These are phyloP conservation scores for Phytopythium kandeliae DNA, from an alignment of 352 stramenopile species.

Conservation along the genomic window DNA sequence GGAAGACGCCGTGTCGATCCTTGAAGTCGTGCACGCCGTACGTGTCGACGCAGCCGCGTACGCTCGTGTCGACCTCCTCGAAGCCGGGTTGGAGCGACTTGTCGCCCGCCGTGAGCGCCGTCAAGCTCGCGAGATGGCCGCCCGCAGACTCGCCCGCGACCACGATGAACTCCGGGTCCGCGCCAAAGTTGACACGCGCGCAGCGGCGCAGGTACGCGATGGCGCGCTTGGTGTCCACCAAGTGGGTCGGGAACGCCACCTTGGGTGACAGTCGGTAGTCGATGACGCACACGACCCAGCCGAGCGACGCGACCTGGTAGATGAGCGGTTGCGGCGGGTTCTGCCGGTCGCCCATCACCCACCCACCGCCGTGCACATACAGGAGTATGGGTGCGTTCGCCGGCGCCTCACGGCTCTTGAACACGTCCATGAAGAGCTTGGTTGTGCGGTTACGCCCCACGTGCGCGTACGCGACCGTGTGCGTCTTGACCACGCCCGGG, in stretches of 20 bases:
- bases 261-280: conserved; percentile 74
- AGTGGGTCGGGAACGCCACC: conserved; percentile 54
- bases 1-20: conserved; percentile 60
- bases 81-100: conserved; percentile 72
- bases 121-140: conserved; percentile 60
- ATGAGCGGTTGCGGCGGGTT: conserved; percentile 46
- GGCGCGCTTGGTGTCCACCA: conserved; percentile 67
- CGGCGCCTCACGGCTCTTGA: conserved; percentile 40
- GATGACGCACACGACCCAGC: conserved; percentile 72
- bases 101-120: conserved; percentile 56
- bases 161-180: conserved; percentile 62
- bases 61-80: conserved; percentile 70
- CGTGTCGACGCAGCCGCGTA: conserved; percentile 60
- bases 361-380: conserved; percentile 78
- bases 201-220: conserved; percentile 60
- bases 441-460: conserved; percentile 61
- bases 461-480: conserved; percentile 59
- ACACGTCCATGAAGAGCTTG: conserved; percentile 66
- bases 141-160: conserved; percentile 65
- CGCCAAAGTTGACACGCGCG: conserved; percentile 34
- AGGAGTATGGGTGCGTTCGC: conserved; percentile 65
- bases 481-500: conserved; percentile 37
- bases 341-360: conserved; percentile 52
- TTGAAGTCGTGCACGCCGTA: conserved; percentile 78
- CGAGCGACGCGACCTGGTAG: conserved; percentile 46